Evolutionary conservation across 441 rosid species (phyloP).

Genomic region (Theobroma grandiflorum): DNA sequence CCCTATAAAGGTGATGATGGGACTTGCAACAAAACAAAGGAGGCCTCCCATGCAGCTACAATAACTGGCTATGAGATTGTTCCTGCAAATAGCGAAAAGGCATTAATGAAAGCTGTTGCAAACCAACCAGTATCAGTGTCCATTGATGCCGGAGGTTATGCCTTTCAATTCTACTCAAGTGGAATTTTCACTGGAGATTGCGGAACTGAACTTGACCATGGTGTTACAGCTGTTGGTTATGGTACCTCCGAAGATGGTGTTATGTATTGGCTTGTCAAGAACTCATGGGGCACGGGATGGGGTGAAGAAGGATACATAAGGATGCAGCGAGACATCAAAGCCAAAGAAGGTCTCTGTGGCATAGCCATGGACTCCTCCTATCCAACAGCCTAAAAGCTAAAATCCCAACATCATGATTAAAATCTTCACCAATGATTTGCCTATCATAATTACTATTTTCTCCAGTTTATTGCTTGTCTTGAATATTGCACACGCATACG

Average conservation of each 20-base stretch:
- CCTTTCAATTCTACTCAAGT: conserved; percentile 5
- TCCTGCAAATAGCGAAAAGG: conserved; percentile 7
- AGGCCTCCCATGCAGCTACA: conserved; percentile 20
- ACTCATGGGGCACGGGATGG: conserved; percentile 15
- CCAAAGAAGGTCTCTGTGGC: conserved; percentile 22
- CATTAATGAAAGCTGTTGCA: conserved; percentile 16
- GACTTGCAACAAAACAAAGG: background rate
- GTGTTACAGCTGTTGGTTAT: conserved; percentile 13
- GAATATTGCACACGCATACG: background rate
- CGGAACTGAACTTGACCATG: conserved; percentile 16
- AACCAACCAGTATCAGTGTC: conserved; percentile 22
- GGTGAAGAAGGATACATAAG: conserved; percentile 9
- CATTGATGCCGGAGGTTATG: conserved; percentile 26
- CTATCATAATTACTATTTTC: background rate
- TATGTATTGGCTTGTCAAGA: conserved; percentile 21
- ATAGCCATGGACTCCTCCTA: conserved; percentile 17
- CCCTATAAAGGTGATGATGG: conserved; percentile 23
- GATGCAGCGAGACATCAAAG: conserved; percentile 16
- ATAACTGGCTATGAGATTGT: conserved; percentile 34
- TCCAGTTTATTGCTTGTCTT: background rate
- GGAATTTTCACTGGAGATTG: conserved; percentile 8
- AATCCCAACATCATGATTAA: background rate
- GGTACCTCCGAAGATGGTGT: background rate
- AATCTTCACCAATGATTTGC: background rate
- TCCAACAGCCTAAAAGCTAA: background rate